Base-by-base conservation (phyloP, 805 yeast species). In the Candida tammaniensis region DNA sequence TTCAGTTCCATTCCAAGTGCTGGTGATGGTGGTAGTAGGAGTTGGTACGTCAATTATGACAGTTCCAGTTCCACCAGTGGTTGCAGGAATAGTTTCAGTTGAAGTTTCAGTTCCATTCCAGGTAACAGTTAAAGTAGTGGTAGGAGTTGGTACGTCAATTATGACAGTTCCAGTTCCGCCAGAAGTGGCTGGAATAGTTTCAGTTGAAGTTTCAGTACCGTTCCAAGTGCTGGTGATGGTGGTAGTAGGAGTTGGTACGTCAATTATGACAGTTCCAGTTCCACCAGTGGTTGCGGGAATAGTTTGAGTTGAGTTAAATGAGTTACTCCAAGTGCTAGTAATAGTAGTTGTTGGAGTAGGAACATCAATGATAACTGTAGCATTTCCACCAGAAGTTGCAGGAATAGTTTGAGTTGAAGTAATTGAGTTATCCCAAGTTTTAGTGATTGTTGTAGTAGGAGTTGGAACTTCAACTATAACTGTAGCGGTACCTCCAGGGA, bases 151-250 rank as follows among this genome's bases (percentile, higher is more conserved):
- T n/a, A 42, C 43, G 7, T 42, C 38, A 17, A 47, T 32, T n/a
- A 39, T 30, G 6, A 50, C 48, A 3, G 55, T 48, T 3, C 41
- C 49, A n/a, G 51, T 44, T 10, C 33, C 44, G n/a, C 49, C 54
- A 7, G 43, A 37, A 3, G 48, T 14, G 16, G 46, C 44, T 7
- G 51, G 33, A 12, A 15, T 23, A 4, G 57, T 54, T 9, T 7
- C 12, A 5, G 41, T 34, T 9, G 52, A 45, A 3, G 47, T 24
- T 2, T 35, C 33, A 19, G 34, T 22, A 30, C 45, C 47, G 6
- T 40, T 33, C 28, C 46, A 40, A 24, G 39, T 39, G 11, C 26
- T 27, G 16, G 44, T 42, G 4, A 46, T 41, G 2, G 52, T 46
- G n/a, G 40, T 41, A 8, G 47, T 40, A 7, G 52, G 43, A 17